Percentiles rank a stretch among this genome's conserved stretches.
These are phyloP conservation scores for Closterium sp. DNA, from an alignment of 139 green algal genomes.

Conservation along the genomic window DNA sequence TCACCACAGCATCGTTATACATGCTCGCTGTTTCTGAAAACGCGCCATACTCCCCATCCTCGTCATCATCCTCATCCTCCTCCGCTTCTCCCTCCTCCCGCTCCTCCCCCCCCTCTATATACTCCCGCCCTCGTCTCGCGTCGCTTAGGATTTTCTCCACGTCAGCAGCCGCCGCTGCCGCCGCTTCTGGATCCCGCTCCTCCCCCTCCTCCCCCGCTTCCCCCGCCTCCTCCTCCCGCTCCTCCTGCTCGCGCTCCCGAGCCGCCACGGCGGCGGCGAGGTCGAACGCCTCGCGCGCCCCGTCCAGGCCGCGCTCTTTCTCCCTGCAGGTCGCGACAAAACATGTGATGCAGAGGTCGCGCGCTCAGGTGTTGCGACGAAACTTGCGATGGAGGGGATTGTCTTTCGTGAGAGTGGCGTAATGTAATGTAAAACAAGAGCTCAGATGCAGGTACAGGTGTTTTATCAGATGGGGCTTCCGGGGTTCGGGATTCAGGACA, in stretches of 20 bases:
- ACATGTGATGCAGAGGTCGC: not conserved
- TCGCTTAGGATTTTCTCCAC: not conserved
- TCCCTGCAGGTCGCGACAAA: not conserved
- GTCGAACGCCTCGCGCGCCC: not conserved
- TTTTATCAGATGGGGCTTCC: not conserved
- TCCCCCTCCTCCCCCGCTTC: not conserved
- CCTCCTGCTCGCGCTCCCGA: not conserved
- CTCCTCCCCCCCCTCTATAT: slow-evolving; percentile 53
- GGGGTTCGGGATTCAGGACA: not conserved
- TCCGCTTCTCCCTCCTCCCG: slow-evolving; percentile 18
- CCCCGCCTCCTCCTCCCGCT: not conserved
- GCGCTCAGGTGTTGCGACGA: no score
- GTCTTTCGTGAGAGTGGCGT: not conserved
- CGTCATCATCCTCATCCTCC: slow-evolving; percentile 3
- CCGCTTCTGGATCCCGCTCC: not conserved
- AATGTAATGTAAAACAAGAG: not conserved
- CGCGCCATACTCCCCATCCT: not conserved
- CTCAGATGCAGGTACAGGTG: not conserved
- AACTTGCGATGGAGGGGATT: not conserved
- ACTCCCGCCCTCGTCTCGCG: not conserved
- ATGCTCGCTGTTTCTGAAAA: not conserved
- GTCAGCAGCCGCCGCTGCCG: not conserved
- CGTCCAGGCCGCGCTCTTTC: not conserved
- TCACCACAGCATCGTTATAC: not conserved
- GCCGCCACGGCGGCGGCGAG: not conserved